phyloP scores from a whole-genome alignment of 1,284 basidiomycete species.

The Sanghuangporus weigelae region DNA sequence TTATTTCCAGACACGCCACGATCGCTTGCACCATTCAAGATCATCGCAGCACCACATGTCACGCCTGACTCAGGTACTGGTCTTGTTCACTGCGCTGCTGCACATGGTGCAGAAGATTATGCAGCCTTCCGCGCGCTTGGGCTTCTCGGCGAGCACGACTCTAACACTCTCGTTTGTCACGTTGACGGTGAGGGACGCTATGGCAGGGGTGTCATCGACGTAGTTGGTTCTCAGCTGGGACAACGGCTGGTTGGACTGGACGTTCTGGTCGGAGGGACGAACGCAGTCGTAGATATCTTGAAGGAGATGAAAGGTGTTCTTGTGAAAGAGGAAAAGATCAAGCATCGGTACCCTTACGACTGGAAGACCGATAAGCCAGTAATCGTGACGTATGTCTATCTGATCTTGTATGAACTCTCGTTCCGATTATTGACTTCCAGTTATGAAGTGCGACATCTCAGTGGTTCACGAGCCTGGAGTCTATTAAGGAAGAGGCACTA shows the following conservation, averaged over 20 bases:
- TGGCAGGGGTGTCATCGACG: constrained; percentile 47
- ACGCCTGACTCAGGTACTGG: constrained; percentile 91
- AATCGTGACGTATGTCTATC: constrained; percentile 68
- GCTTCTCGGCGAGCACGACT: constrained; percentile 37
- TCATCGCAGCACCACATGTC: constrained; percentile 67
- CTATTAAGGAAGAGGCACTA: constrained; percentile 77
- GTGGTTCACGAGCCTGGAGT: constrained; percentile 93
- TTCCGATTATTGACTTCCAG: not conserved
- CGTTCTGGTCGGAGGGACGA: constrained; percentile 70
- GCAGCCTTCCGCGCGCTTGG: constrained; percentile 54
- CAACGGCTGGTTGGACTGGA: constrained; percentile 59
- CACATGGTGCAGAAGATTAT: constrained; percentile 95
- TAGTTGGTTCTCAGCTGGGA: constrained; percentile 44
- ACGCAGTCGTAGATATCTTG: constrained; percentile 62
- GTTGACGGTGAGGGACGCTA: constrained; percentile 83
- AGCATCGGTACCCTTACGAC: constrained; percentile 94
- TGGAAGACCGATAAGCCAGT: constrained; percentile 95
- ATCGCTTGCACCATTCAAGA: constrained; percentile 28
- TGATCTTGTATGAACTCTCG: not conserved
- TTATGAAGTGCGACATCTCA: constrained; percentile 86
- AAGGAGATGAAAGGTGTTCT: constrained; percentile 49
- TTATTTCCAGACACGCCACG: constrained; percentile 46
- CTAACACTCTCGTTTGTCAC: constrained; percentile 50
- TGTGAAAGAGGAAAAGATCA: constrained; percentile 65
- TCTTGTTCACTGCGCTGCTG: constrained; percentile 93